phyloP scores from a whole-genome alignment of 352 stramenopile genomes.

The Poterioochromonas sp. region DNA sequence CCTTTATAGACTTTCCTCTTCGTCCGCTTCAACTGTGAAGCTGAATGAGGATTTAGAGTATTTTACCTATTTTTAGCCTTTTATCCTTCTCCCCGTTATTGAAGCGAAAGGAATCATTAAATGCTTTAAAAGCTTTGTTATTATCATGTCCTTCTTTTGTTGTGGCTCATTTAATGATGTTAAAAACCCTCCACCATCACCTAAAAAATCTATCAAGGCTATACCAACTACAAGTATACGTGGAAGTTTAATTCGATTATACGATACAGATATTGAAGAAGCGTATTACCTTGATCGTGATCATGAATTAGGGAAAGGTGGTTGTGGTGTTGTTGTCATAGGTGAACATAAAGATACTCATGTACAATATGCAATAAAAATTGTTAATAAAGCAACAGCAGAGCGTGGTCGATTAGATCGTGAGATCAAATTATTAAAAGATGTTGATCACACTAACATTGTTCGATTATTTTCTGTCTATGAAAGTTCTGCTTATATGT shows the following conservation, averaged over 20 bases:
- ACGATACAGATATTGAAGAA: constrained; percentile 9
- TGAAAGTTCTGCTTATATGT: background rate
- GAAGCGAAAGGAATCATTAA: no score
- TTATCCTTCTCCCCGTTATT: no score
- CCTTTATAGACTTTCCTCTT: no score
- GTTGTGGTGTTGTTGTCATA: constrained; percentile 18
- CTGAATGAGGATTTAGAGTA: no score
- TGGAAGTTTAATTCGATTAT: background rate
- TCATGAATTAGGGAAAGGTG: constrained; percentile 12
- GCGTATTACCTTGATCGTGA: constrained; percentile 6
- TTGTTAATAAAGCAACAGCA: constrained; percentile 14
- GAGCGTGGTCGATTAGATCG: constrained; percentile 11
- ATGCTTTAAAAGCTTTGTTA: no score
- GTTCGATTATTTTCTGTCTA: constrained; percentile 24
- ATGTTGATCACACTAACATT: constrained; percentile 29
- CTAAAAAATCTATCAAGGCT: no score
- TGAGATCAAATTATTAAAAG: constrained; percentile 26
- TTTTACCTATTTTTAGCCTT: no score
- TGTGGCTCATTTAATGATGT: no score
- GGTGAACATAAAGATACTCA: constrained; percentile 26
- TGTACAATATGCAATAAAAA: constrained; percentile 27
- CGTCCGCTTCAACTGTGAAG: no score
- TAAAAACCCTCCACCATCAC: no score
- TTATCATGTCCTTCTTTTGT: no score
- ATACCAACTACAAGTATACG: background rate